Base-by-base conservation (phyloP, 139 green algal genomes). In the Micromonas commoda region DNA sequence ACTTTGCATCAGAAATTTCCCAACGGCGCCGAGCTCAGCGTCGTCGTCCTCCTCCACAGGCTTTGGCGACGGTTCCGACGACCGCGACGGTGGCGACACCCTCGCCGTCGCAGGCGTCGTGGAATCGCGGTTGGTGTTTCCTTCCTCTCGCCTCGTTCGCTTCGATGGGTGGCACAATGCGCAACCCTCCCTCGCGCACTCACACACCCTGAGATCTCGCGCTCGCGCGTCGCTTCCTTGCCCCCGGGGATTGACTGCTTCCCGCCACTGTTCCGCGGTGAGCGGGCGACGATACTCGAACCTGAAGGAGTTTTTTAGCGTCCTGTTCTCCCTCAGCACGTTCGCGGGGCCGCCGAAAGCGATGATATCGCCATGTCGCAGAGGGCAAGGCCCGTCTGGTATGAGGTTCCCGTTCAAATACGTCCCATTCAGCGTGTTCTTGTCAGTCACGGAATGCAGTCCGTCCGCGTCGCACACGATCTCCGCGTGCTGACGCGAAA, bases 361-460 rank as follows among this genome's bases (percentile, higher is more conserved):
- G 24, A 75, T 39, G 37, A 75, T 39, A 32, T 75, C 68, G 2
- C 68, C 68, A 24, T 28, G 37, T 6, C 21, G 31, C 34, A 75
- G 29, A 35, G n/a, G 45, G 23, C 68, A 75, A 35, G 37, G 52
- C 37, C 37, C 29, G n/a, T 26, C 35, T 28, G 37, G 37, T 35
- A 75, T 75, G 20, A 38, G 37, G 5, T 63, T 75, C 19, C 68
- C 68, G 9, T 75, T 75, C 37, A 75, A 38, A 32, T 53, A 75
- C 13, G 68, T 75, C 3, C 68, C 68, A 32, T 75, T 75, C 35
- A 39, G 52, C 35, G 68, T 75, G 19, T 38, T 26, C 23, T 61
- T 61, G 53, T 75, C 68, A 3, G n/a, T 63, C 20, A 75, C 38
- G 68, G 31, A 75, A 2, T 75, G 68, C 35, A 24, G n/a, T 16